These are phyloP conservation scores for Aspergillus novoparasiticus DNA, from an alignment of 2,329 filamentous ascomycete genomes.

Conservation along the genomic window DNA sequence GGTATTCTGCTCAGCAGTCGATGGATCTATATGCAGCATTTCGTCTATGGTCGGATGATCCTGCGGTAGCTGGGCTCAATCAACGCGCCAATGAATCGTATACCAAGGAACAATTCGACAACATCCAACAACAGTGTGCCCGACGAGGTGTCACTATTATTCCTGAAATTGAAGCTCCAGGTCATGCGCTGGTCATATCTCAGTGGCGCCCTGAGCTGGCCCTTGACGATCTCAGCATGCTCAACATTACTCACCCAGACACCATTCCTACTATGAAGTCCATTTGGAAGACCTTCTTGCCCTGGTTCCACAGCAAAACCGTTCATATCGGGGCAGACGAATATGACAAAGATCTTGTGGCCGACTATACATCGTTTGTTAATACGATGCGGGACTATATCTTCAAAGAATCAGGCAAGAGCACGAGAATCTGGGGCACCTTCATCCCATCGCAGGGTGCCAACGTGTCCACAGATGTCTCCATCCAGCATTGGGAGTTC, in stretches of 20 bases:
- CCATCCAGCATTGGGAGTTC: constrained; percentile 58
- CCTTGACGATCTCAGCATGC: constrained; percentile 50
- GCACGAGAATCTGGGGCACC: constrained; percentile 57
- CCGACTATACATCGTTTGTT: constrained; percentile 56
- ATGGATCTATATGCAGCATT: constrained; percentile 56
- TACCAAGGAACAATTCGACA: constrained; percentile 50
- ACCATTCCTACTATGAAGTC: constrained; percentile 54
- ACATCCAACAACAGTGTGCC: constrained; percentile 54
- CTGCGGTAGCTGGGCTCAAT: constrained; percentile 53
- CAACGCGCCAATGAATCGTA: constrained; percentile 57
- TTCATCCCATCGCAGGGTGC: constrained; percentile 46
- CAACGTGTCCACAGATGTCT: constrained; percentile 50
- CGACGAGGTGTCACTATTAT: constrained; percentile 57
- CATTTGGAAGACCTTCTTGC: constrained; percentile 46
- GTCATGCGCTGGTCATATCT: constrained; percentile 56
- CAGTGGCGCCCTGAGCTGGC: constrained; percentile 60
- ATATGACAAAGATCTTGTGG: constrained; percentile 48
- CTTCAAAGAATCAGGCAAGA: constrained; percentile 39
- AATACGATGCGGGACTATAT: constrained; percentile 48
- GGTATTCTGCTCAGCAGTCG: constrained; percentile 49
- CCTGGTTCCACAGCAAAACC: constrained; percentile 58
- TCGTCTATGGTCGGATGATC: constrained; percentile 53
- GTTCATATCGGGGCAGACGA: constrained; percentile 61
- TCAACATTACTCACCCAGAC: constrained; percentile 57
- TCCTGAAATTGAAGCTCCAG: constrained; percentile 60